Evolutionary conservation across 2,329 filamentous ascomycete genomes (phyloP).

Genomic region (Ascocoryne sarcoides): DNA sequence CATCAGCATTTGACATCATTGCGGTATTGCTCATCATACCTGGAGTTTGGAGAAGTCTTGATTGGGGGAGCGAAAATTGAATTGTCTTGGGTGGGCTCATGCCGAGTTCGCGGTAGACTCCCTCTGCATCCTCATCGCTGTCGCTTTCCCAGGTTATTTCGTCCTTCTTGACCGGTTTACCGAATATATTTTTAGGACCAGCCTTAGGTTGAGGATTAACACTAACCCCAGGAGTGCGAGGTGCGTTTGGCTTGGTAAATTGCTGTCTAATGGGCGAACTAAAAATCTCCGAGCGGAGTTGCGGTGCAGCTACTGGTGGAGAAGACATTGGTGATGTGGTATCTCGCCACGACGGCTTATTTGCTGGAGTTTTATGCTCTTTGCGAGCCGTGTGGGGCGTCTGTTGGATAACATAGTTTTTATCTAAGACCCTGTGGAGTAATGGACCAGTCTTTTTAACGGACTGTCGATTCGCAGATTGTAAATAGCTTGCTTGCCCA

Average conservation of each 20-base stretch:
- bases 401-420: constrained; percentile 87
- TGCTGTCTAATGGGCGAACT: constrained; percentile 55
- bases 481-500: constrained; percentile 37
- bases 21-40: constrained; percentile 38
- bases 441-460: constrained; percentile 44
- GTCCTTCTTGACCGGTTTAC: constrained; percentile 31
- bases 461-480: constrained; percentile 31
- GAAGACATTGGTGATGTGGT: constrained; percentile 46
- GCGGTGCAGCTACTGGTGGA: constrained; percentile 71
- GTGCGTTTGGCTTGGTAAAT: constrained; percentile 31
- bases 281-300: constrained; percentile 79
- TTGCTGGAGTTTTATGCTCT: constrained; percentile 27
- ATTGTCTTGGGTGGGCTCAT: constrained; percentile 93
- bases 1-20: constrained; percentile 5
- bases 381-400: constrained; percentile 63
- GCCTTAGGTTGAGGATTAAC: constrained; percentile 65
- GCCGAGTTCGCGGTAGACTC: constrained; percentile 50
- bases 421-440: constrained; percentile 86
- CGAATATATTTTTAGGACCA: constrained; percentile 43
- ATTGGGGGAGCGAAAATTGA: constrained; percentile 72
- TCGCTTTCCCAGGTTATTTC: constrained; percentile 68
- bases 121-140: constrained; percentile 47
- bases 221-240: constrained; percentile 73
- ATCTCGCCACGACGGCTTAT: constrained; percentile 28
- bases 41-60: constrained; percentile 70